Base-by-base conservation (phyloP, 805 yeast genomes). In the Phaffomyces antillensis region DNA sequence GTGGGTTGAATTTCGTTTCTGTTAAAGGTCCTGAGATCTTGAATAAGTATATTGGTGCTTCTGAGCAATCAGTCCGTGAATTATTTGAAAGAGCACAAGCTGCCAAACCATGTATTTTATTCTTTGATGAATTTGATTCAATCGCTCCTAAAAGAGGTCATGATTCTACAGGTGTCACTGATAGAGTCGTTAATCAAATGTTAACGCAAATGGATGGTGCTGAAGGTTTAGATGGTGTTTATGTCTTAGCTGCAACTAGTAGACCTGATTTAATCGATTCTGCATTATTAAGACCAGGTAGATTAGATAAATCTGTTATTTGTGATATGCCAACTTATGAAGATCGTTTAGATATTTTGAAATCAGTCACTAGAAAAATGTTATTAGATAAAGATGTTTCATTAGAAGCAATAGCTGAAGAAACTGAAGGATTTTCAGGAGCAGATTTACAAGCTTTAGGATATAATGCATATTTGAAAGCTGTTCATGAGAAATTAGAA, bases 171-270 rank as follows among this genome's bases (percentile, higher is more conserved):
- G 98, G 98, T 45, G 98, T 93, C 5, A 93, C 98, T 3, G 99
- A 93, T 62, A 75, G 99, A 55, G 96, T 93, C 36, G 99, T 93
- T 24, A 93, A 93, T 65, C 99, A 93, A 61, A 77, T 93, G 79
- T 75, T 93, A 56, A 93, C 99, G 0, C 97, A 93, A 61, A 90
- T 93, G 96, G 99, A 93, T 64, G 99, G 99, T 67, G 98, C 98
- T 1, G 98, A 93, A 63, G 97, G 98, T 0, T 70, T 90, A 26
- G 97, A 90, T 56, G 97, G 98, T 4, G 98, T 93, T 3, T 91
- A 93, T 60, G 96, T 93, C 0, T 70, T 93, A 24, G 98, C 98
- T 0, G 99, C 98, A 1, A 93, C 98, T 0, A 82, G 93, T 55
- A 74, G 99, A 55, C 99, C 99, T 0, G 99, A 93, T 58, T 72